Base-by-base conservation (phyloP, 2,329 filamentous ascomycete genomes). In the Penicillium sp. region DNA sequence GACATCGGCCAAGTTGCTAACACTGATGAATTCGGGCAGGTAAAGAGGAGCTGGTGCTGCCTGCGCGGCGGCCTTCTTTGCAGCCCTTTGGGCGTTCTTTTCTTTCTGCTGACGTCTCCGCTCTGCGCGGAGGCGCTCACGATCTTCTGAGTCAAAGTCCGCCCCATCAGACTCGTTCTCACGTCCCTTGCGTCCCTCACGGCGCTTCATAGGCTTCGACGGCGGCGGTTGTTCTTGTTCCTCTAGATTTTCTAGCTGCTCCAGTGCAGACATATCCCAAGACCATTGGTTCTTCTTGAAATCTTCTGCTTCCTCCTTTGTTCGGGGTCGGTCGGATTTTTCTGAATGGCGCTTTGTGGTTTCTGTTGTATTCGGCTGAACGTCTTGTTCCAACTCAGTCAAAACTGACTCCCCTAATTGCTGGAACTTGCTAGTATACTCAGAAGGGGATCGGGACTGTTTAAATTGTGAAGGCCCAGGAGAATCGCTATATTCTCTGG, bases 1-100 rank as follows among this genome's bases (percentile, higher is more conserved):
- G 4, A 89, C 84, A 57, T 85, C 80, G 4, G 91, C 91, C 39
- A 99, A 77, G 61, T 92, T 90, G 10, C 84, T 82, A n/a, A 97
- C 87, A 65, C 85, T 94, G 72, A 99, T 95, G 65, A 91, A 96
- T 68, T 97, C 90, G 0, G 95, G 95, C 23, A 99, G 78, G 50
- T 87, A 83, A 44, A 99, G 89, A 1, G 80, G 82, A 2, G 82
- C 83, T 6, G 78, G 71, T n/a, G 76, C 72, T 35, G 72, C 66
- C 32, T 66, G 64, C 32, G 56, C 73, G 72, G 68, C 74, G 71
- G 68, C 74, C 71, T 56, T 74, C 75, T 61, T 52, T 32, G 56
- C 74, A 72, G 68, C 74, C 71, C 55, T 74, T 75, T 61, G 46
- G 6, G 41, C 54, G 2, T 55, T 72, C 74, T 65, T 71, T 66